Conservation (phyloP, 2,329 filamentous ascomycete species). For the Fusarium sp. region DNA sequence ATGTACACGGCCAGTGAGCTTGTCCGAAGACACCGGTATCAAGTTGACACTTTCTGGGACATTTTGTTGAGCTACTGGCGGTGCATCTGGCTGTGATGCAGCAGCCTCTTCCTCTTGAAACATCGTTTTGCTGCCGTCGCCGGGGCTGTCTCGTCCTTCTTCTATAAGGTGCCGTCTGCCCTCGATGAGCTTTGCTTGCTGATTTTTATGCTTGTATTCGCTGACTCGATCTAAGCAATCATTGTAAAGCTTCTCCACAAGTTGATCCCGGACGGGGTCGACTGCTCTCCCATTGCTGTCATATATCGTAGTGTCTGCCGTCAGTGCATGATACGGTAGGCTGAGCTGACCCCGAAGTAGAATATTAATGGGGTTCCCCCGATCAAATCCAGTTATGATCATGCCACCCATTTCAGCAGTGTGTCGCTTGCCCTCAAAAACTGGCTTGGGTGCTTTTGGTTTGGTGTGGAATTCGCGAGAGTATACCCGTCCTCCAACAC, state of each 20-base stretch:
- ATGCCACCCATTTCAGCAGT: constrained; percentile 98
- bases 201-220: constrained; percentile 84
- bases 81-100: constrained; percentile 67
- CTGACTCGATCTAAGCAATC: constrained; percentile 93
- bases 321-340: constrained; percentile 84
- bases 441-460: constrained; percentile 61
- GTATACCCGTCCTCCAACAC: constrained; percentile 93
- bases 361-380: constrained; percentile 92
- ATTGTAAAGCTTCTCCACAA: constrained; percentile 93
- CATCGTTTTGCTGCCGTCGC: constrained; percentile 77
- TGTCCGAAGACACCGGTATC: constrained; percentile 73
- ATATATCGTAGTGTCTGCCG: constrained; percentile 86
- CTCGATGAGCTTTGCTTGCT: constrained; percentile 76
- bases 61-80: constrained; percentile 64
- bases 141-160: constrained; percentile 80
- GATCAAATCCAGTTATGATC: constrained; percentile 96
- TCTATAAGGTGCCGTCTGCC: constrained; percentile 86
- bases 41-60: constrained; percentile 65
- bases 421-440: constrained; percentile 69
- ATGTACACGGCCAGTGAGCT: constrained; percentile 77
- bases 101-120: constrained; percentile 75
- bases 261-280: constrained; percentile 79
- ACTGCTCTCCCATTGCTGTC: constrained; percentile 84
- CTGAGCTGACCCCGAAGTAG: constrained; percentile 91
- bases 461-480: constrained; percentile 76